Base-by-base conservation (phyloP, 805 yeast species). In the Suhomyces pyralidae region DNA sequence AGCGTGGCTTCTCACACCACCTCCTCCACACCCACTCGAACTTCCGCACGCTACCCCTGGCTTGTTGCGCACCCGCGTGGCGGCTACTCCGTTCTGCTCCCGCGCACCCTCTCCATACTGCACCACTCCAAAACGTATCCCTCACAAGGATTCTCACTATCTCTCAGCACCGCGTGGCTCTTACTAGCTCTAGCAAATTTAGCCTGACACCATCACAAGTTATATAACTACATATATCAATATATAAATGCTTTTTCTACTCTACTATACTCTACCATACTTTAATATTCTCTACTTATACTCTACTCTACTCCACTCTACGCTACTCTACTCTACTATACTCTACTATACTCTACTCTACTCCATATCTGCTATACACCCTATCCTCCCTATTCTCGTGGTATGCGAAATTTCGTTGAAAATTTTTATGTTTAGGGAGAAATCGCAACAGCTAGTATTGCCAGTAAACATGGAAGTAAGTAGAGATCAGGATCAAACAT, bases 391-490 rank as follows among this genome's bases (percentile, higher is more conserved):
- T n/a, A n/a, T n/a, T n/a, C n/a, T n/a, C n/a, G n/a, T n/a, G n/a
- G n/a, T n/a, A n/a, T n/a, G 22, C 22, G 22, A 38, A 38, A 15
- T 38, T 19, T 17, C 26, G 25, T 17, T 24, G 49, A 46, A 46
- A 46, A 46, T 34, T 46, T 46, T 46, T 36, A 46, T 20, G 45
- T 42, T 30, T 28, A 46, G 49, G 38, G 43, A 46, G 40, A 46
- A 46, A 45, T 17, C 32, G 20, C 26, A n/a, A 36, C 14, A 22
- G 28, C 20, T 43, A 32, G 22, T 36, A 46, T 36, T 34, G 49
- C 43, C 28, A 46, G 43, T 46, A 34, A 46, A 22, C 19, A 46
- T 46, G 49, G 49, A 46, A 40, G 49, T 46, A 46, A 32, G 49
- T 46, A 34, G 14, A 19, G n/a, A 32, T 9, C 9, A 26, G 14